Evolutionary conservation across 805 yeast species (phyloP).

Genomic region (Candida sanyiensis): DNA sequence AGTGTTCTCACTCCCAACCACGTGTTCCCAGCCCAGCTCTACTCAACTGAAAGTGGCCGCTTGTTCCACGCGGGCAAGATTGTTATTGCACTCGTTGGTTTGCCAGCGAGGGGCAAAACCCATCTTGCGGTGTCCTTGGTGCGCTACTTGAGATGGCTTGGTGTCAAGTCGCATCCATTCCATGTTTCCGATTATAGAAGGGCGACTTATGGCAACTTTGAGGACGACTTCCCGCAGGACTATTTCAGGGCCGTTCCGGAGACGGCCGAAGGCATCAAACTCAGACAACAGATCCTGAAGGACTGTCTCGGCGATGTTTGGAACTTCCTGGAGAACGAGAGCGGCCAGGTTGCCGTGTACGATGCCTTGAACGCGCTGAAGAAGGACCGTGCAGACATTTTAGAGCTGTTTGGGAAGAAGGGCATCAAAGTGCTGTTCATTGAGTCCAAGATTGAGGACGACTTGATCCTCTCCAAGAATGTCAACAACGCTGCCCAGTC

Average conservation of each 20-base stretch:
- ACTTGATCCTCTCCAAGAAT: conserved; percentile 60
- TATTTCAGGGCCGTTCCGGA: conserved; percentile 56
- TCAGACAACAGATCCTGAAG: conserved; percentile 53
- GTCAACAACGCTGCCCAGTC: conserved; percentile 81
- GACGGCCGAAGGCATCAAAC: conserved; percentile 40
- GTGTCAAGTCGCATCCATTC: conserved; percentile 86
- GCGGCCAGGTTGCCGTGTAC: conserved; percentile 92
- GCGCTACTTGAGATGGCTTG: conserved; percentile 91
- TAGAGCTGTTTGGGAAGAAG: conserved; percentile 44
- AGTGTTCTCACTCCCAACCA: conserved; percentile 52
- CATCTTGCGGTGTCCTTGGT: conserved; percentile 87
- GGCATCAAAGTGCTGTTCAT: conserved; percentile 79
- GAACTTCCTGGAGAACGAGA: conserved; percentile 62
- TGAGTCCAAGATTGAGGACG: conserved; percentile 80
- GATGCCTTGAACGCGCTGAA: conserved; percentile 90
- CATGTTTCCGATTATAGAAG: conserved; percentile 91
- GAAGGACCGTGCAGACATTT: conserved; percentile 56
- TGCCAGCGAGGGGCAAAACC: conserved; percentile 96
- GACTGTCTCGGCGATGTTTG: conserved; percentile 66
- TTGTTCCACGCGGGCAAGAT: conserved; percentile 94
- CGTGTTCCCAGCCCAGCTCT: conserved; percentile 87
- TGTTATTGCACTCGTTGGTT: conserved; percentile 81
- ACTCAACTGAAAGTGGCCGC: conserved; percentile 87
- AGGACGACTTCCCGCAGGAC: conserved; percentile 56
- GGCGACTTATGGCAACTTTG: conserved; percentile 28